These are phyloP conservation scores for Sporisorium exsertum DNA, from an alignment of 1,284 basidiomycete genomes.

Conservation along the genomic window DNA sequence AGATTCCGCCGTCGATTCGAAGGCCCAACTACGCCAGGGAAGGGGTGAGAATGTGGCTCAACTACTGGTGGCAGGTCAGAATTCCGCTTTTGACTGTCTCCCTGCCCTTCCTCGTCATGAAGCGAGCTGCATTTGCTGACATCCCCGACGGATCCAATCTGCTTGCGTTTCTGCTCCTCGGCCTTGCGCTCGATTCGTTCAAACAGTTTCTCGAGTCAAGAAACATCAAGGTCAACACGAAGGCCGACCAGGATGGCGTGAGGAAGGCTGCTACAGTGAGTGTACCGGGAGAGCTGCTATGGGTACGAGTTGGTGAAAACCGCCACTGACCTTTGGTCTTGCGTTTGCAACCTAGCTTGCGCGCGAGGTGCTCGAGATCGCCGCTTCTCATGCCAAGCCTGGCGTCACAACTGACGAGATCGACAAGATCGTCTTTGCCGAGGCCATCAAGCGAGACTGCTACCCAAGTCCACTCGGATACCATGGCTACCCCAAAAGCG, in stretches of 20 bases:
- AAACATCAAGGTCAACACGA: conserved; percentile 63
- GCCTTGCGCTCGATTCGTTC: conserved; percentile 30
- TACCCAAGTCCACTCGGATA: conserved; percentile 97
- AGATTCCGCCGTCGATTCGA: conserved; percentile 62
- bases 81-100: conserved; percentile 45
- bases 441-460: conserved; percentile 86
- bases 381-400: conserved; percentile 84
- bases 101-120: conserved; percentile 15
- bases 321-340: background rate
- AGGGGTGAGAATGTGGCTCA: conserved; percentile 59
- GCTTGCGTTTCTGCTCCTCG: conserved; percentile 39
- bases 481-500: conserved; percentile 90
- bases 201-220: conserved; percentile 62
- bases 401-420: conserved; percentile 92
- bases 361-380: conserved; percentile 90
- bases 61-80: conserved; percentile 58
- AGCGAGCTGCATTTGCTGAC: conserved; percentile 21
- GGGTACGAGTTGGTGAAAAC: too few relatives aligned
- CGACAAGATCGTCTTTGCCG: conserved; percentile 94
- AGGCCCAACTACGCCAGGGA: conserved; percentile 68
- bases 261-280: conserved; percentile 56
- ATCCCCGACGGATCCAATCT: conserved; percentile 13
- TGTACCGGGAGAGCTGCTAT: background rate
- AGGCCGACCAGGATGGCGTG: conserved; percentile 62
- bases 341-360: conserved; percentile 75